These are phyloP conservation scores for Globisporangium splendens DNA, from an alignment of 352 stramenopile species.

Conservation along the genomic window DNA sequence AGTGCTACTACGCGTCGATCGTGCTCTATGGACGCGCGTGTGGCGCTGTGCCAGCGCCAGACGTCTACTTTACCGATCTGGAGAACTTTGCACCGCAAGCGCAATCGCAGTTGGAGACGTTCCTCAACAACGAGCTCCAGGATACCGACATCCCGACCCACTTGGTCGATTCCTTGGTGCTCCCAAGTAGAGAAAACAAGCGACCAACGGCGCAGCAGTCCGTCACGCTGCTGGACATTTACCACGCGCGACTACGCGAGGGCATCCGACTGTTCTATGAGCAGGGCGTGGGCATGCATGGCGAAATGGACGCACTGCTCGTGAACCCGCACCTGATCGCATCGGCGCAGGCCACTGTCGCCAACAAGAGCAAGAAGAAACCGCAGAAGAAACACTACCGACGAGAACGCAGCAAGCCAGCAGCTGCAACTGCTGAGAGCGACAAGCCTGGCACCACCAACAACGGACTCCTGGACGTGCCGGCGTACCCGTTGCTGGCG, in stretches of 20 bases:
- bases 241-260: conserved; percentile 56
- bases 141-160: conserved; percentile 12
- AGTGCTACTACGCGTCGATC: conserved; percentile 65
- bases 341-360: conserved; percentile 14
- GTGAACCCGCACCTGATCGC: conserved; percentile 26
- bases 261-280: conserved; percentile 80
- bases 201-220: conserved; percentile 11
- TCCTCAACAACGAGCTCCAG: conserved; percentile 52
- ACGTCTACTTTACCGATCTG: conserved; percentile 56
- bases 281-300: conserved; percentile 64
- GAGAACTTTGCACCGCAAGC: conserved; percentile 39
- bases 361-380: conserved; percentile 53
- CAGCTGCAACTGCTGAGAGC: neutral
- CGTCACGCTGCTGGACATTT: conserved; percentile 46
- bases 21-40: conserved; percentile 70
- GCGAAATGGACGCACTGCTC: conserved; percentile 76
- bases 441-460: conserved; percentile 3
- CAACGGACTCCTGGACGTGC: conserved; percentile 39
- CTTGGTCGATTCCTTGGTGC: conserved; percentile 37
- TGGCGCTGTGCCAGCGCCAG: conserved; percentile 49
- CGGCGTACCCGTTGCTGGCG: conserved; percentile 57
- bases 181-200: conserved; percentile 28
- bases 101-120: conserved; percentile 39
- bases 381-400: conserved; percentile 62
- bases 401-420: conserved; percentile 32